These are phyloP conservation scores for Gracilaria gracilis DNA, from an alignment of 23 red algal species.

Conservation along the genomic window DNA sequence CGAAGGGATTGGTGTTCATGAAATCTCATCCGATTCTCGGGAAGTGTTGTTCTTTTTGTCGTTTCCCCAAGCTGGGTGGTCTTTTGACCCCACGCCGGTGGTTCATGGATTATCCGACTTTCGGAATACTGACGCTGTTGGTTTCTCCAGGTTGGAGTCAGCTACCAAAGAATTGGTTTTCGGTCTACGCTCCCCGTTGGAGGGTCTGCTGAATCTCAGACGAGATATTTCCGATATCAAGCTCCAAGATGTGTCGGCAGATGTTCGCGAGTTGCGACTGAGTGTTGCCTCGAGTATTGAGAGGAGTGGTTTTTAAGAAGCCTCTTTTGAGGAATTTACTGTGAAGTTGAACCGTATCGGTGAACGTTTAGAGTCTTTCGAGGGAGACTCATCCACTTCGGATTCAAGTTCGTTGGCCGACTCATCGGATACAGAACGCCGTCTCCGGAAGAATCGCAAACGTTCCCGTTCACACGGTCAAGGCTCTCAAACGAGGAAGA, in stretches of 20 bases:
- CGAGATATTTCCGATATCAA: neutral
- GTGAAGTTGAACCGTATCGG: too few relatives aligned
- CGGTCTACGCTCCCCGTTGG: neutral
- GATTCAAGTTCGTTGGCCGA: too few relatives aligned
- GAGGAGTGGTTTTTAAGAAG: neutral
- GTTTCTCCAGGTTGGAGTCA: slow-evolving; percentile 2
- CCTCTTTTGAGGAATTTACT: neutral
- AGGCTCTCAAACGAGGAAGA: too few relatives aligned
- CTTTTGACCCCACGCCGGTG: neutral
- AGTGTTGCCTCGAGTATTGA: neutral
- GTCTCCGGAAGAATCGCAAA: too few relatives aligned
- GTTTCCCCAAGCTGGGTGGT: neutral
- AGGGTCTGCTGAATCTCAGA: neutral
- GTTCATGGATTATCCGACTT: neutral
- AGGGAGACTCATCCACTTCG: too few relatives aligned
- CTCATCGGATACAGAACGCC: too few relatives aligned
- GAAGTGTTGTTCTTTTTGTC: neutral
- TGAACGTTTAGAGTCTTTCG: too few relatives aligned
- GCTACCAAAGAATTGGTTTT: neutral
- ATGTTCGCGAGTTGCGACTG: neutral
- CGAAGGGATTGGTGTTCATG: neutral
- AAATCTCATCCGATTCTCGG: neutral
- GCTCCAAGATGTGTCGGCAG: neutral
- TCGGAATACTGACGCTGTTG: neutral
- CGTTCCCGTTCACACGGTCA: too few relatives aligned